phyloP scores from a whole-genome alignment of 257 asterid genomes.

The Jacaranda mimosifolia region DNA sequence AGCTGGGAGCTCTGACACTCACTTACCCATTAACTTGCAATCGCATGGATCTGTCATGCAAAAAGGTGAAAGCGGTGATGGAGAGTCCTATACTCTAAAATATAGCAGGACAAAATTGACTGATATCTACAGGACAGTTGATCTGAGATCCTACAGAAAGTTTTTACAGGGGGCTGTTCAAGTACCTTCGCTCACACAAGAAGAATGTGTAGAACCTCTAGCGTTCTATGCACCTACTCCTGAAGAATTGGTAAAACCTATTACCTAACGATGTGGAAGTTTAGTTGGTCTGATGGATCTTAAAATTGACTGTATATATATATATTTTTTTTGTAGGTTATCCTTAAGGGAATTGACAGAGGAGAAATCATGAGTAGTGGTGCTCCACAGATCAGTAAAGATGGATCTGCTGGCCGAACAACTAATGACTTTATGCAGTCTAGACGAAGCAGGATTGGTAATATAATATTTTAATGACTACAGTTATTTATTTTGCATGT shows the following conservation, averaged over 20 bases:
- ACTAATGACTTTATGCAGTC: conserved; percentile 56
- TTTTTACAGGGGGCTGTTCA: conserved; percentile 44
- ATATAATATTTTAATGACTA: not conserved
- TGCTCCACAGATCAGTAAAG: conserved; percentile 66
- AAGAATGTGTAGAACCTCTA: conserved; percentile 63
- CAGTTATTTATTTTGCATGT: not conserved
- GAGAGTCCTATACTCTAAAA: conserved; percentile 40
- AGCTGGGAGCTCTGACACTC: conserved; percentile 41
- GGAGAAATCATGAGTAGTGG: conserved; percentile 73
- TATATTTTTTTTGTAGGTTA: conserved; percentile 47
- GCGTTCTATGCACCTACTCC: conserved; percentile 58
- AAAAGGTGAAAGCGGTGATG: conserved; percentile 49
- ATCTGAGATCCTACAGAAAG: conserved; percentile 45
- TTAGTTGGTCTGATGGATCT: conserved; percentile 2
- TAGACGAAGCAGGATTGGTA: conserved; percentile 59
- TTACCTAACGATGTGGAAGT: not conserved
- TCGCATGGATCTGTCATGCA: conserved; percentile 48
- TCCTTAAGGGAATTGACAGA: conserved; percentile 69
- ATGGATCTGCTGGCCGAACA: conserved; percentile 58
- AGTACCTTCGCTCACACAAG: conserved; percentile 62
- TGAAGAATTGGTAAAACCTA: conserved; percentile 62
- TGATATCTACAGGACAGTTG: conserved; percentile 56
- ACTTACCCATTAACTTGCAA: conserved; percentile 40
- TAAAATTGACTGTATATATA: conserved; percentile 14
- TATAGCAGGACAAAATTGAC: conserved; percentile 59